Percentiles rank a stretch among this genome's conserved stretches.
Conservation (phyloP, 2,329 filamentous ascomycete species). For the Purpureocillium lavendulum region DNA sequence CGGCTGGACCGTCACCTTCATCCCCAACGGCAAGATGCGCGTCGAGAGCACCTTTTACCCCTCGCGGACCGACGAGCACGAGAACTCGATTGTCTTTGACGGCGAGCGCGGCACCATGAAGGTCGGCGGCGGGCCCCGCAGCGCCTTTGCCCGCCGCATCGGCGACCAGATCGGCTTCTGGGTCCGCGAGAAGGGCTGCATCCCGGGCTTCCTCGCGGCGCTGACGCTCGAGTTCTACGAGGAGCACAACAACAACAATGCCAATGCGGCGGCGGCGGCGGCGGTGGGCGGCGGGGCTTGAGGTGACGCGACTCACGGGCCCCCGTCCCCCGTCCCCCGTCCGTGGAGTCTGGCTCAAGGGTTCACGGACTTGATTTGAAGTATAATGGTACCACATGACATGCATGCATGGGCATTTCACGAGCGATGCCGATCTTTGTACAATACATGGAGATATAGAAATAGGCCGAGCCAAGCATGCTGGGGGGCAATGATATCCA, state of each 20-base stretch:
- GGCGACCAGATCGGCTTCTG: constrained; percentile 85
- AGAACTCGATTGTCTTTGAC: constrained; percentile 75
- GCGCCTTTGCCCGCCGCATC: constrained; percentile 79
- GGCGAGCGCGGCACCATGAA: constrained; percentile 97
- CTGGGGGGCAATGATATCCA: no score
- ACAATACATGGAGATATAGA: no score
- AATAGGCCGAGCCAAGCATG: no score
- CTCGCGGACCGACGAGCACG: constrained; percentile 57
- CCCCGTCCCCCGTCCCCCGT: no score
- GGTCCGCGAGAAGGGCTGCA: constrained; percentile 89
- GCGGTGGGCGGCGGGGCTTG: no score
- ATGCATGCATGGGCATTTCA: no score
- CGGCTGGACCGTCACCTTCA: constrained; percentile 91
- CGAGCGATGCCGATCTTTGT: no score
- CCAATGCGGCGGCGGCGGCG: no score
- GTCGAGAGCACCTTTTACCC: constrained; percentile 83
- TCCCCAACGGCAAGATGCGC: constrained; percentile 93
- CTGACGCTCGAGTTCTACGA: constrained; percentile 93
- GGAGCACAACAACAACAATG: constrained; percentile 31
- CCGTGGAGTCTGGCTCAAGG: no score
- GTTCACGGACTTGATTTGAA: no score
- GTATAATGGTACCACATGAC: no score
- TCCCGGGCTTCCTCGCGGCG: constrained; percentile 86
- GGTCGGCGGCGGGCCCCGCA: constrained; percentile 81
- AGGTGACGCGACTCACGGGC: no score